A percentile compares a stretch with the other conserved stretches of the same genome.
Evolutionary conservation across 164 flowering plant species (phyloP).

Genomic region (Brasenia schreberi): DNA sequence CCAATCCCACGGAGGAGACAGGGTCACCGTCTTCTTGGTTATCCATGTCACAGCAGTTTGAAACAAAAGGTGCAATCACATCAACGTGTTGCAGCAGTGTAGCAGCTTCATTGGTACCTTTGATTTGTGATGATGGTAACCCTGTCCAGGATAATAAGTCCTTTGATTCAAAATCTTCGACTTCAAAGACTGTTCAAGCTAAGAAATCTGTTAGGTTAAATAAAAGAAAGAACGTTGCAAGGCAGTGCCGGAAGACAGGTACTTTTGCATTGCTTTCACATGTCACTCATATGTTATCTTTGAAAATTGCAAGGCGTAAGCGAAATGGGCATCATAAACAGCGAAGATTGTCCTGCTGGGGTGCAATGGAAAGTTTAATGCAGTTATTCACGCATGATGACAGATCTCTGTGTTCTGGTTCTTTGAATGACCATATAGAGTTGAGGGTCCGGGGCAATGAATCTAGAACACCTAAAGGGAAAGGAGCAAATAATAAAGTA

Average conservation of each 20-base stretch:
- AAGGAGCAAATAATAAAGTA: slow-evolving; percentile 12
- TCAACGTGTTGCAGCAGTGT: slow-evolving; percentile 12
- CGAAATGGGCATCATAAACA: slow-evolving; percentile 44
- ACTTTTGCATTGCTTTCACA: slow-evolving; percentile 6
- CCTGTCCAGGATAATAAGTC: neutral
- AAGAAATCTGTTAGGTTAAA: slow-evolving; percentile 17
- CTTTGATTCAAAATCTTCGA: neutral
- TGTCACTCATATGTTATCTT: slow-evolving; percentile 8
- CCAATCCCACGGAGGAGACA: neutral
- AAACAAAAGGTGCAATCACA: neutral
- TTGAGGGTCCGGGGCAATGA: no score
- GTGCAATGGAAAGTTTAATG: slow-evolving; percentile 20
- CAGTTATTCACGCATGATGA: slow-evolving; percentile 20
- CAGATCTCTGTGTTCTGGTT: slow-evolving; percentile 8
- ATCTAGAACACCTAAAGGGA: slow-evolving; percentile 9
- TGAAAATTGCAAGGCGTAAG: slow-evolving; percentile 25
- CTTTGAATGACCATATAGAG: slow-evolving; percentile 8
- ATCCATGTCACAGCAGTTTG: neutral
- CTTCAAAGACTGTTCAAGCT: slow-evolving; percentile 19
- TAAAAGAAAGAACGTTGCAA: slow-evolving; percentile 14
- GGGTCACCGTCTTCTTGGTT: neutral
- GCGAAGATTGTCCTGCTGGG: slow-evolving; percentile 56
- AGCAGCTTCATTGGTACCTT: slow-evolving; percentile 2
- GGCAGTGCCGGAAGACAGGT: slow-evolving; percentile 13
- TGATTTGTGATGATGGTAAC: neutral